Percentiles rank a stretch among this genome's conserved stretches.
Conservation (phyloP, 1,284 basidiomycete genomes). For the Inonotus obliquus region DNA sequence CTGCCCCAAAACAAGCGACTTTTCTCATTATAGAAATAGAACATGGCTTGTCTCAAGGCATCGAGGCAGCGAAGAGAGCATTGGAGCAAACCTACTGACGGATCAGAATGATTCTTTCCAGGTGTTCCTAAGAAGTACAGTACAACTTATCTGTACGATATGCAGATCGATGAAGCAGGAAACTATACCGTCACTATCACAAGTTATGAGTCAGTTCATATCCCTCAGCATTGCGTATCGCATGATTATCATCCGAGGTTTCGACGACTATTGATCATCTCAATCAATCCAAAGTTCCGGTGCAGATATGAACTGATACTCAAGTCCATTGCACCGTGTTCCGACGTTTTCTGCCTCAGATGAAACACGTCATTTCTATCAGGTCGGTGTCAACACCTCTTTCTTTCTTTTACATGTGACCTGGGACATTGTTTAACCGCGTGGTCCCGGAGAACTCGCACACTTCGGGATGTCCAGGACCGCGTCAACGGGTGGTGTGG, state of each 20-base stretch:
- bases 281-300: not conserved
- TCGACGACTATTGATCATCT: not conserved
- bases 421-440: not conserved
- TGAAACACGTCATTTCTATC: not conserved
- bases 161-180: not conserved
- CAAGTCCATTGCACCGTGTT: not conserved
- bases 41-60: slow-evolving; percentile 42
- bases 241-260: not conserved
- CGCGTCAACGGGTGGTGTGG: too few relatives aligned
- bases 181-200: not conserved
- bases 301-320: not conserved
- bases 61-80: slow-evolving; percentile 25
- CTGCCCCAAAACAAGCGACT: not conserved
- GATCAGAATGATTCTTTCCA: not conserved
- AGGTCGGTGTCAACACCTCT: not conserved
- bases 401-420: not conserved
- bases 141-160: not conserved
- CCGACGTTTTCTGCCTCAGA: not conserved
- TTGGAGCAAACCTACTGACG: slow-evolving; percentile 17
- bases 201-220: too few relatives aligned
- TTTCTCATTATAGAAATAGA: slow-evolving; percentile 22
- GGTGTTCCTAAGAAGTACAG: not conserved
- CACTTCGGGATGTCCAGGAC: too few relatives aligned
- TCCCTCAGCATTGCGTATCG: not conserved
- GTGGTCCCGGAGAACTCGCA: not conserved